Evolutionary conservation across 2,329 filamentous ascomycete species (phyloP), one percentile per base, ranked within the genome.

Genomic region (Colletotrichum liaoningense): DNA sequence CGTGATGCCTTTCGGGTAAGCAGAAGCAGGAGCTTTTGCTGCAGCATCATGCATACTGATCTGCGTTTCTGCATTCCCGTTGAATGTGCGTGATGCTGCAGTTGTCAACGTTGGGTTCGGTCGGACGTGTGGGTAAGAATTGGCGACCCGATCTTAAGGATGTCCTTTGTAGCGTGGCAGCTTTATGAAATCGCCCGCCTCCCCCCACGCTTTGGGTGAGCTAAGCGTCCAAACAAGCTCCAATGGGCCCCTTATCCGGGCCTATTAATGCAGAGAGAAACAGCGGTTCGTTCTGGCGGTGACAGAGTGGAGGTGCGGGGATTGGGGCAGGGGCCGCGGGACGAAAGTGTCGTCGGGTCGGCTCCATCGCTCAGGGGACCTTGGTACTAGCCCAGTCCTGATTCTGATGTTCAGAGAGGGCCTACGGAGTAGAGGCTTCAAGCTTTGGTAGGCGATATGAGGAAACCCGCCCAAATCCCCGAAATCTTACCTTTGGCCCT

Each of bases 241-340:
- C 67, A 63, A 60, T 64, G 67, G 46, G 22, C 19, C 58, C 46
- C 63, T 64, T 60, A 66, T 71, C 67, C 60, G 62, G 26, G 49
- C 71, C 67, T 73, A 66, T 71, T 62, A 71, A 57, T 63, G 71
- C 67, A 71, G 60, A 70, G n/a, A 49, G 60, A 62, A 66, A 64
- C 19, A 62, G 57, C 62, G 71, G 71, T 71, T 73, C 49, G 67
- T 73, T 73, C 71, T 73, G 71, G 71, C 67, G 71, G 71, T 73
- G 71, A 73, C 71, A 58, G 62, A 62, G 71, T 65, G 42, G 49
- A 52, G 54, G 60, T 73, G 71, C 67, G 71, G 71, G 71, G 71
- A 56, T 69, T 69, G 22, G 52, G 16, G 58, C 58, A 54, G 63
- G 58, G 42, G 57, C 49, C 38, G 58, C 65, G 52, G 69, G 58